Base-by-base conservation (phyloP, 2,329 filamentous ascomycete species). In the Beauveria medogensis region DNA sequence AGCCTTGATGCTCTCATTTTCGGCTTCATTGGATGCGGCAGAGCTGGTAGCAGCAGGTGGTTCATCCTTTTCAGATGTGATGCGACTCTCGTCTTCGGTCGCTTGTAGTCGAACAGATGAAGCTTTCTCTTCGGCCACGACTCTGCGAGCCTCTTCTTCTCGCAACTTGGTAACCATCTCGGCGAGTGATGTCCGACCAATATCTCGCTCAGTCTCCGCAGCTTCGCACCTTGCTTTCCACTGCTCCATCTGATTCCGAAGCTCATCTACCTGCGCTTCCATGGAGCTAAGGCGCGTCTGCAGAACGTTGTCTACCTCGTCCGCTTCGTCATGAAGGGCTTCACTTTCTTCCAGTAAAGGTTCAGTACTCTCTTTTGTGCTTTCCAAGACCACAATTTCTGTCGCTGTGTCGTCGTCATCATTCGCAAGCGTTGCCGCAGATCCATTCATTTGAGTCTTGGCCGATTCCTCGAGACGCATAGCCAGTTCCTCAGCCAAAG, bases 81-180 rank as follows among this genome's bases (percentile, higher is more conserved):
- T 43, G 16, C 3, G 50, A 30, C 41, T 55, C 64, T 63, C 64
- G 58, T 64, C 64, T 46, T 64, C 48, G 61, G 64, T 12, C 50
- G 60, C 61, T 67, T 65, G 48, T 66, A 66, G 26, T 41, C 75
- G 76, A 14, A 71, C 67, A n/a, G 75, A 76, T 24, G 72, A 73
- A 2, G 71, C 70, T 54, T 73, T 77, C 63, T 75, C 72, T 40
- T 75, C 75, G 3, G 74, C 74, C n/a, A 73, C 77, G 37, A 73
- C 75, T 65, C 75, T 77, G 64, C 71, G 75, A 34, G 77, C 80
- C 65, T 83, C 83, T 66, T 86, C 85, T 66, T 92, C 81, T 58
- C 92, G 85, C 60, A 97, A 88, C 65, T 88, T 87, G 67, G 90
- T 80, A 14, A 97, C 87, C 91, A 97, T 94, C 70, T 96, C 90